Evolutionary conservation across 352 stramenopile species (phyloP).

Genomic region (Pythium insidiosum): DNA sequence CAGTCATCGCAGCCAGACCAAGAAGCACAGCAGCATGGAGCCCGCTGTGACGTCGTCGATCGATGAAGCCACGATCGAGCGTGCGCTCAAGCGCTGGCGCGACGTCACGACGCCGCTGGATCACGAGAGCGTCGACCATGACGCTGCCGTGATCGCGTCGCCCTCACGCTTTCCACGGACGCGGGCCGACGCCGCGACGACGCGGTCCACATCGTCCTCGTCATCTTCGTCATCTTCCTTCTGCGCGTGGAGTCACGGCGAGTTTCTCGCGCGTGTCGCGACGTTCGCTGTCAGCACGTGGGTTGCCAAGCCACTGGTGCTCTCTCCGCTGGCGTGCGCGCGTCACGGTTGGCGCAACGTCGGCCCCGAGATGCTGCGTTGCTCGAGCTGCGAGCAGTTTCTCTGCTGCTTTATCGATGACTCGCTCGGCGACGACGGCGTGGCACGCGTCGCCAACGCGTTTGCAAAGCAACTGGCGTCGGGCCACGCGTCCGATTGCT

Average conservation of each 20-base stretch:
- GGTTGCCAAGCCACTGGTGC: slow-evolving; percentile 48
- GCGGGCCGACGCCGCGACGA: background rate
- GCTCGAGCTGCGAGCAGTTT: slow-evolving; percentile 28
- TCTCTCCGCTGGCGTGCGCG: slow-evolving; percentile 37
- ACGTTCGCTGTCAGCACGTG: slow-evolving; percentile 49
- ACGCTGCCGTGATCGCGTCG: slow-evolving; percentile 1
- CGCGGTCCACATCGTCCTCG: too few species aligned
- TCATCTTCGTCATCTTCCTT: too few species aligned
- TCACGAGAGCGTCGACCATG: slow-evolving; percentile 2
- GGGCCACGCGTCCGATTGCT: slow-evolving; percentile 36
- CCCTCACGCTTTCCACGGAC: background rate
- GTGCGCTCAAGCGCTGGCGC: slow-evolving; percentile 11
- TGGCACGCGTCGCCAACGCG: slow-evolving; percentile 20
- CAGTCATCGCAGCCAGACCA: too few species aligned
- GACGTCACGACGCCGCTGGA: slow-evolving; percentile 15
- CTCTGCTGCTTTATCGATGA: slow-evolving; percentile 47
- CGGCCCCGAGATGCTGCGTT: slow-evolving; percentile 32
- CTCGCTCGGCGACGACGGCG: slow-evolving; percentile 33
- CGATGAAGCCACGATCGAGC: too few species aligned
- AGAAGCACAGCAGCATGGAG: too few species aligned
- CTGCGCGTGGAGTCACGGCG: slow-evolving; percentile 32
- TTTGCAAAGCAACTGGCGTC: slow-evolving; percentile 36
- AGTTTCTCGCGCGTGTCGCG: slow-evolving; percentile 40
- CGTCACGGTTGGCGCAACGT: slow-evolving; percentile 49
- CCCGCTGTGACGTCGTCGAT: too few species aligned